Evolutionary conservation across 176 grass and related monocot genomes (phyloP).

Genomic region (Oryza coarctata): DNA sequence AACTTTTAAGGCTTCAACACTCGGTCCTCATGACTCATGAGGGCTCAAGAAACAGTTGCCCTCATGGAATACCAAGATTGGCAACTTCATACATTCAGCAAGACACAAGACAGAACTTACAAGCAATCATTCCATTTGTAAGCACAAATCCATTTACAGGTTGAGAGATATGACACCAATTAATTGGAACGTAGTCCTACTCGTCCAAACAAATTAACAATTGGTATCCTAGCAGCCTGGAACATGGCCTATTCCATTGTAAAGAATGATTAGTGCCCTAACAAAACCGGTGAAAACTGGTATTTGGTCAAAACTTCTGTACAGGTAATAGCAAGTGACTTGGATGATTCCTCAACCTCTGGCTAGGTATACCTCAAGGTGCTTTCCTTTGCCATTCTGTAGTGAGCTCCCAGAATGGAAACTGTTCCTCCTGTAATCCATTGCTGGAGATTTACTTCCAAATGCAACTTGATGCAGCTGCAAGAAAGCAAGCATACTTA

Average conservation of each 20-base stretch:
- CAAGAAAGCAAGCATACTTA: constrained; percentile 79
- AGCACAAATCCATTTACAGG: constrained; percentile 42
- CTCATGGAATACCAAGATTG: constrained; percentile 16
- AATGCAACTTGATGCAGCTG: constrained; percentile 67
- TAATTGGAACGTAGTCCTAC: constrained; percentile 28
- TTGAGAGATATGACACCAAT: constrained; percentile 6
- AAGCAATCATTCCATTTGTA: constrained; percentile 26
- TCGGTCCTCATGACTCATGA: not conserved
- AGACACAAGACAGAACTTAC: constrained; percentile 16
- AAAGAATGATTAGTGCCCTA: constrained; percentile 60
- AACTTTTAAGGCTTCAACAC: not conserved
- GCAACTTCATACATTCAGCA: not conserved
- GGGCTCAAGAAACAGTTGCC: not conserved
- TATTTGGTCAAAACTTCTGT: constrained; percentile 46
- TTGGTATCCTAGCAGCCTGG: constrained; percentile 13
- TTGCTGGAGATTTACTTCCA: constrained; percentile 26
- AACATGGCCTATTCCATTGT: constrained; percentile 18
- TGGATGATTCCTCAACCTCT: constrained; percentile 53
- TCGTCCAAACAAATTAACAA: constrained; percentile 35
- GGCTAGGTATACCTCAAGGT: constrained; percentile 66
- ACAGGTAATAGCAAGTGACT: constrained; percentile 20
- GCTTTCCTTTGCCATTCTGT: constrained; percentile 40
- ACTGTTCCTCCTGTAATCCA: constrained; percentile 39
- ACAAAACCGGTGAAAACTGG: constrained; percentile 27
- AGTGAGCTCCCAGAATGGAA: constrained; percentile 38